Evolutionary conservation across 2,329 filamentous ascomycete genomes (phyloP), one percentile per base, ranked within the genome.

Genomic region (Magnaporthiopsis incrustans): DNA sequence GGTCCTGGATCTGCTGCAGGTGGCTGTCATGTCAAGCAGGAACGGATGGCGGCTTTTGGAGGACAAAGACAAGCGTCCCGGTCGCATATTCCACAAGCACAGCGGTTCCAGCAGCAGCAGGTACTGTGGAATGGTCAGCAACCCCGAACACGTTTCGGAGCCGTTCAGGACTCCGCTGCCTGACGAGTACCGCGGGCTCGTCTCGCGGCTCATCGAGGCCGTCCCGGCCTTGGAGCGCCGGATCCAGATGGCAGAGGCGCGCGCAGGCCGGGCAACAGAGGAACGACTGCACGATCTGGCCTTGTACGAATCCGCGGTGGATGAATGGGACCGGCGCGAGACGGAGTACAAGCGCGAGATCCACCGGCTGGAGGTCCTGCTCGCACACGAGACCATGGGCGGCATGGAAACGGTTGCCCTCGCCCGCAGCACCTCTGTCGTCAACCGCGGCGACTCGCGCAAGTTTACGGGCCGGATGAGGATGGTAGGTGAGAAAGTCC

Each of bases 321-420:
- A 74, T 8, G 77, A 78, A 50, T 78, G 76, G 73, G 68, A 74
- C n/a, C 67, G 70, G 61, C 70, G 75, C 3, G 78, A 80, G 65
- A 58, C 66, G 2, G 71, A 73, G 53, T 78, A 77, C 65, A 75
- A 74, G 64, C 71, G 69, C 30, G 73, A 79, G 68, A 73, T 82
- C 70, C 73, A 76, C 67, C 67, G 75, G 18, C 72, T 79, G 12
- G 77, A 79, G 65, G 66, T 76, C 11, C 65, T 73, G 2, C 66
- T 79, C 33, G 74, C 75, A 12, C 70, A 68, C 32, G 65, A 71
- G 53, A 76, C 74, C n/a, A 71, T 68, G 25, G 73, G 76, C 32
- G 78, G 79, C 3, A 70, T 81, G 38, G 78, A 77, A 64, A 76
- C 77, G n/a, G 79, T 82, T 2, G 71, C 76, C 1, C 65, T 81